phyloP scores from a whole-genome alignment of 768 basidiomycete genomes.

The Amanita jacksonii region DNA sequence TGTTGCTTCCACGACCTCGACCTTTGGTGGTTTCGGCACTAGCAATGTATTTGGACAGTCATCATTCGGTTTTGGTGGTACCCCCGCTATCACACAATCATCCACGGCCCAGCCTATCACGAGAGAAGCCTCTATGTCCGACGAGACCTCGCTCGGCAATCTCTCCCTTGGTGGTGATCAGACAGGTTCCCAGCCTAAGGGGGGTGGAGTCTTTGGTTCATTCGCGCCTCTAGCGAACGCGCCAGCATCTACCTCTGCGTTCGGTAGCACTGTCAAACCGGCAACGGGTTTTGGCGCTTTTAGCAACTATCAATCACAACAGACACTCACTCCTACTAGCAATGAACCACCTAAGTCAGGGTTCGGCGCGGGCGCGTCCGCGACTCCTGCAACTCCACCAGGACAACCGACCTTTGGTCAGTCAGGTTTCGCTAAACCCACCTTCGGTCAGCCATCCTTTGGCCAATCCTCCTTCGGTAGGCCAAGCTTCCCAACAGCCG shows the following conservation, averaged over 20 bases:
- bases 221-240: slow-evolving; percentile 18
- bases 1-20: slow-evolving; percentile 11
- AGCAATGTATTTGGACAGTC: slow-evolving; percentile 12
- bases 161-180: slow-evolving; percentile 23
- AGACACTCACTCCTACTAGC: slow-evolving; percentile 2
- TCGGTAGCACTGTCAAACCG: slow-evolving; percentile 26
- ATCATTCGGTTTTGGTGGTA: slow-evolving; percentile 14
- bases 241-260: slow-evolving; percentile 16
- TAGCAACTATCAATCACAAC: background rate
- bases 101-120: slow-evolving; percentile 24
- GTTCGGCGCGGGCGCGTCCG: slow-evolving; percentile 1
- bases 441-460: slow-evolving; percentile 23
- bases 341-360: slow-evolving; percentile 4
- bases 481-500: background rate
- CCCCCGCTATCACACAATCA: slow-evolving; percentile 11
- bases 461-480: slow-evolving; percentile 19
- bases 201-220: slow-evolving; percentile 28
- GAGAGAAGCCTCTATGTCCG: slow-evolving; percentile 40
- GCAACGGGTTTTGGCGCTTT: slow-evolving; percentile 10
- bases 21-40: slow-evolving; percentile 13
- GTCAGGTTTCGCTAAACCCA: slow-evolving; percentile 13
- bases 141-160: slow-evolving; percentile 29
- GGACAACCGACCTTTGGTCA: slow-evolving; percentile 27
- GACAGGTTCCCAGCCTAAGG: slow-evolving; percentile 18
- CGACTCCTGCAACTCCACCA: slow-evolving; percentile 18